Base-by-base conservation (phyloP, 371 early-diverging fungal species). In the Syncephalastrum contaminatum region DNA sequence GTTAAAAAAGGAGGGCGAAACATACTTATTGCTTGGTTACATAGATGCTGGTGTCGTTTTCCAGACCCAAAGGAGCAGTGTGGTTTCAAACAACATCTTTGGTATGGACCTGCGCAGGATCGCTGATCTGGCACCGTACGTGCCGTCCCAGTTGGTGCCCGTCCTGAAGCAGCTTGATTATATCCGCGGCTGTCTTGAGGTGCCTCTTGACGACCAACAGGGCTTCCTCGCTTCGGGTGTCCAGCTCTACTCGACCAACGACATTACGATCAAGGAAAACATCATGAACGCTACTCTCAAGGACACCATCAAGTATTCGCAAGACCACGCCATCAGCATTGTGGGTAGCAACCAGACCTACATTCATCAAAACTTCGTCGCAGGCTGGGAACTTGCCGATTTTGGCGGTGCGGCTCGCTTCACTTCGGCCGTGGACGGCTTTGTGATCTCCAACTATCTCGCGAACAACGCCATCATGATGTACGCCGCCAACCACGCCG, bases 81-180 rank as follows among this genome's bases (percentile, higher is more conserved):
- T 72, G 4, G 57, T 75, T 14, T 64, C 70, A 19, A 72, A 75
- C 56, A 75, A 75, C 46, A 75, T 75, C 41, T 72, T 75, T 62
- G 76, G 76, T 12, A 72, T 75, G 63, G 76, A 75, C 51, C 39
- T 75, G 6, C 68, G 76, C 15, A 58, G 70, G 13, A 43, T 69
- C 15, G 54, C 62, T 24, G 48, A 54, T 4, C 45, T 72, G 4
- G 51, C 51, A 19, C 62, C 70, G n/a, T 36, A 62, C 20, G 59
- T 68, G 0, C 10, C 60, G 12, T 39, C 51, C 2, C 60, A 68
- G 27, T 41, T 75, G 10, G 59, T 64, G 16, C 22, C 19, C 3
- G 61, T 68, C 1, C 42, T 70, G 15, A 42, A 51, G 14, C 40
- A 62, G 14, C 46, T 72, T n/a, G 46, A 56, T 1, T 75, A 61